Evolutionary conservation across 1,139 yeast genomes (phyloP).

Genomic region (Suhomyces anneliseae): DNA sequence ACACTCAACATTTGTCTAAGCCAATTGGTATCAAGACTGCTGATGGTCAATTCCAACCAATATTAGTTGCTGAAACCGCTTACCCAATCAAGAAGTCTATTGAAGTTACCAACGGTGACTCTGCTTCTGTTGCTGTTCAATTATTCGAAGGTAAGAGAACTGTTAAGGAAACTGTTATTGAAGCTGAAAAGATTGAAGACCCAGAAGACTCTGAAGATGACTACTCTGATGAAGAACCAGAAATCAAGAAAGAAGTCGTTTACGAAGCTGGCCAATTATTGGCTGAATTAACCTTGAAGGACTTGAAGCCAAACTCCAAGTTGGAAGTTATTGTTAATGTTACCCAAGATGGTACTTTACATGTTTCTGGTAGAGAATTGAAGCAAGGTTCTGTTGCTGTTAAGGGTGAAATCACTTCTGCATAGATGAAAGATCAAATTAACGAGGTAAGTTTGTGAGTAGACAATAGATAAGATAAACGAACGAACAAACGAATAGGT

Average conservation of each 20-base stretch:
- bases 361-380: conserved; percentile 79
- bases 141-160: conserved; percentile 84
- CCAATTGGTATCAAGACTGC: conserved; percentile 84
- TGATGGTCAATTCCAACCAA: conserved; percentile 69
- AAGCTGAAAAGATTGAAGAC: conserved; percentile 52
- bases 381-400: conserved; percentile 62
- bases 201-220: conserved; percentile 46
- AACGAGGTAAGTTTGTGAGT: neutral
- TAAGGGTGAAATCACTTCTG: conserved; percentile 45
- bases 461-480: neutral
- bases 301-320: conserved; percentile 63
- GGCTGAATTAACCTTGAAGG: conserved; percentile 77
- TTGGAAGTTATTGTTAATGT: conserved; percentile 83
- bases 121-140: conserved; percentile 64
- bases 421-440: conserved; percentile 7
- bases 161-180: conserved; percentile 74
- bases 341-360: conserved; percentile 79
- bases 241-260: conserved; percentile 68
- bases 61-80: conserved; percentile 83
- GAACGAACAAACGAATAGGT: too few species aligned
- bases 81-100: conserved; percentile 85
- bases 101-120: conserved; percentile 60
- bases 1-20: conserved; percentile 82
- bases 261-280: conserved; percentile 73
- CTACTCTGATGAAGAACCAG: conserved; percentile 60